Base-by-base conservation (phyloP, 1,139 yeast species). In the Hemisphaericaspora xylofermentans region DNA sequence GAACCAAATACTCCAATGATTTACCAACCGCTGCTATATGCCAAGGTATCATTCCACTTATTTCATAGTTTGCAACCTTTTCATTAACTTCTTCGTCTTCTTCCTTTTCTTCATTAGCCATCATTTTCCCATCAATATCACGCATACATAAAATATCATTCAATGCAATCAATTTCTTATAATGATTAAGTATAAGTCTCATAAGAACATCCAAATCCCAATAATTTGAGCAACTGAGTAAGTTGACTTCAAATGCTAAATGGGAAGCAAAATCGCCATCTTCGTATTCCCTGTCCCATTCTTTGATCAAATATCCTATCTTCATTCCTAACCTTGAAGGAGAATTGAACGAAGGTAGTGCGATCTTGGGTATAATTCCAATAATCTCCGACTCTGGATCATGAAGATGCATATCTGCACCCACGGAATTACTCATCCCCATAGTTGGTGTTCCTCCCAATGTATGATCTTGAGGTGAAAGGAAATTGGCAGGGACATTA, bases 11-110 rank as follows among this genome's bases (percentile, higher is more conserved):
- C 33, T 71, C 76, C 53, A 84, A 59, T 50, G 82, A 71, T 56
- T 85, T 87, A 25, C 78, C 75, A 6, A 88, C 95, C 0, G 95
- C 88, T 24, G 78, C 67, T 24, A 88, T 74, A 60, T 88, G 96
- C 88, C 95, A 86, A n/a, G 97, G 97, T 2, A 83, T 66, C 14
- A 70, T 39, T 1, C 61, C 58, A 1, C 47, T 40, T 3, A 49
- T 44, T 10, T 53, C 50, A 37, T 45, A 49, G 10, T 44, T 40
- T 0, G 73, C 62, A 24, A 64, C 55, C n/a, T 42, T 52, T 2
- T 39, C 55, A 12, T 53, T 26, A 16, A 54, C 27, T 24, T 19
- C 15, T 30, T 18, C 27, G 2, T 12, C 35, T 15, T 19, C 12
- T 17, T 19, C 18, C 24, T 17, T 14, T 25, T 44, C 45, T 19